Conservation (phyloP, 306 rosid genomes). For the Begonia fuchsioides region DNA sequence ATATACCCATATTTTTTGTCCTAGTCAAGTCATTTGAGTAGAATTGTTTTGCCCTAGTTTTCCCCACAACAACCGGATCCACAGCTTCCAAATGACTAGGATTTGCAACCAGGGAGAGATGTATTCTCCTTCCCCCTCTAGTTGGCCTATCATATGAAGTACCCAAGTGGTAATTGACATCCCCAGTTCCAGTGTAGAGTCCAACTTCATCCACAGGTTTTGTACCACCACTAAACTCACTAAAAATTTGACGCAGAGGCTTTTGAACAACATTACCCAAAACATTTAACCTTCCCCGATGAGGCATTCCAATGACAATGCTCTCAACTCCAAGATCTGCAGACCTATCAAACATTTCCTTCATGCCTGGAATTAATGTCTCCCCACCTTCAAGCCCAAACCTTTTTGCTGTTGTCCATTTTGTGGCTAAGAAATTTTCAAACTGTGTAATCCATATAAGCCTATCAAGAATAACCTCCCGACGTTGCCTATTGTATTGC, state of each 20-base stretch:
- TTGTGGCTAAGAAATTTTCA: constrained; percentile 82
- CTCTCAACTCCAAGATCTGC: constrained; percentile 96
- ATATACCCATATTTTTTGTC: constrained; percentile 62
- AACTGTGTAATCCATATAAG: constrained; percentile 84
- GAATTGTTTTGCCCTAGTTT: constrained; percentile 88
- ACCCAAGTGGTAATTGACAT: constrained; percentile 91
- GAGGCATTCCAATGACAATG: constrained; percentile 86
- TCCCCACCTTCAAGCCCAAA: constrained; percentile 92
- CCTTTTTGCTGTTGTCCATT: constrained; percentile 90
- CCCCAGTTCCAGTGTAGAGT: constrained; percentile 90
- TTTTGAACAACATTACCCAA: constrained; percentile 85
- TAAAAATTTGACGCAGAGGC: constrained; percentile 83
- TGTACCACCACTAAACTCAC: constrained; percentile 72
- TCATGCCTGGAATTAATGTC: constrained; percentile 92
- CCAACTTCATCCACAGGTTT: constrained; percentile 75
- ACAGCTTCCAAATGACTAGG: constrained; percentile 97
- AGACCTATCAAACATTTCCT: constrained; percentile 79
- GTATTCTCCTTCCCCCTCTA: constrained; percentile 72
- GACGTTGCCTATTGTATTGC: constrained; percentile 51
- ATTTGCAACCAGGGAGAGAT: constrained; percentile 78
- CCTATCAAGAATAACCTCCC: constrained; percentile 75
- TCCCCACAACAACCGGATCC: constrained; percentile 78
- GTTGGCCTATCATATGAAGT: constrained; percentile 89
- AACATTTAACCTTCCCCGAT: constrained; percentile 73
- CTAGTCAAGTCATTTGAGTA: constrained; percentile 51